These are phyloP conservation scores for Leptographium lundbergii DNA, from an alignment of 2,329 filamentous ascomycete genomes.

Conservation along the genomic window DNA sequence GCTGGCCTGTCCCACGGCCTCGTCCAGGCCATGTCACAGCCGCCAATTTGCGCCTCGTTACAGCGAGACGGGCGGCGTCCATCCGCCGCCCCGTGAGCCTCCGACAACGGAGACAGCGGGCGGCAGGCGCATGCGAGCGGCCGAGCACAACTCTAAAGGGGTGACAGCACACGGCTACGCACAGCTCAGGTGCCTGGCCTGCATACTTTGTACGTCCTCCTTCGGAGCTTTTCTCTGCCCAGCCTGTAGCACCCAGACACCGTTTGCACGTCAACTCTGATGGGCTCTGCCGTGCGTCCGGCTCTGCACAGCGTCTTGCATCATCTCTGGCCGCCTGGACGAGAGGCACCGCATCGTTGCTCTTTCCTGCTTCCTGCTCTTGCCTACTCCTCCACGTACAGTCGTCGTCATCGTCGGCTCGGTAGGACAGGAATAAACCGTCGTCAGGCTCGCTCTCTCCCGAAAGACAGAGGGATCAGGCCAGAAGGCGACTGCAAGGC, in stretches of 20 bases:
- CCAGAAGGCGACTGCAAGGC: too few relatives aligned
- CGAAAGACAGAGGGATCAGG: too few relatives aligned
- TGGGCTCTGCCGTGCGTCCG: neutral
- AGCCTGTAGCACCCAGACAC: neutral
- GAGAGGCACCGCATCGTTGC: neutral
- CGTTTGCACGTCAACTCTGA: neutral
- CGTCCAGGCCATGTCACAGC: neutral
- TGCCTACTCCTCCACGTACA: neutral
- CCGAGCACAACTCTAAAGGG: neutral
- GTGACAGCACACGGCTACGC: neutral
- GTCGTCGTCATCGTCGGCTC: neutral
- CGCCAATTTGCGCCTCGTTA: neutral
- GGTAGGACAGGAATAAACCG: too few relatives aligned
- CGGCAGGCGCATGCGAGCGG: neutral
- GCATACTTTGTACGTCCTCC: neutral
- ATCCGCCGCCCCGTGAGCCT: neutral
- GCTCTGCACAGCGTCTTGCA: neutral
- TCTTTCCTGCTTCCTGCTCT: neutral
- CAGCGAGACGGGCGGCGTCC: neutral
- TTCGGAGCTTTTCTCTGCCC: neutral
- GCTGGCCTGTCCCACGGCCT: neutral
- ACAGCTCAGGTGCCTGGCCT: neutral
- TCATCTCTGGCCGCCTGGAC: neutral
- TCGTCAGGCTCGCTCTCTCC: neutral
- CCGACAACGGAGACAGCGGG: neutral